A percentile compares a stretch with the other conserved stretches of the same genome.
Evolutionary conservation across 768 basidiomycete species (phyloP).

Genomic region (Amanita polypyramis): DNA sequence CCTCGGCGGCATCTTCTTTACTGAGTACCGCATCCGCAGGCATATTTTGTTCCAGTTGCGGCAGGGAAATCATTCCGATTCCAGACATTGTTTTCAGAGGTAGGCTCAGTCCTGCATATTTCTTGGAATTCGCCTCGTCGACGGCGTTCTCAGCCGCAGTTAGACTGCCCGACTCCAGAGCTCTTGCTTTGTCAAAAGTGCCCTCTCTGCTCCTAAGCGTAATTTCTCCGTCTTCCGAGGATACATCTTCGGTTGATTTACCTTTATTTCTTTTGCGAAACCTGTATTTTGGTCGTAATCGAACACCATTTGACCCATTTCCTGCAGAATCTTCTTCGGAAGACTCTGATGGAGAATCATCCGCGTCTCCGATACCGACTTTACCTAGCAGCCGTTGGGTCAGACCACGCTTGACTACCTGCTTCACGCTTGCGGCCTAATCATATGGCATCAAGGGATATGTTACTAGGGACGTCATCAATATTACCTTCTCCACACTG

Average conservation of each 20-base stretch:
- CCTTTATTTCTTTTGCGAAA: slow-evolving; percentile 1
- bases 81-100: slow-evolving; percentile 26
- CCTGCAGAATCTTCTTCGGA: slow-evolving; percentile 25
- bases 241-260: slow-evolving; percentile 9
- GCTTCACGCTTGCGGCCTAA: slow-evolving; percentile 71
- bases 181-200: background rate
- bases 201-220: slow-evolving; percentile 16
- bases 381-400: slow-evolving; percentile 68
- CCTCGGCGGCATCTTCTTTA: slow-evolving; percentile 67
- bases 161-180: slow-evolving; percentile 1
- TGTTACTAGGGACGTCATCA: background rate
- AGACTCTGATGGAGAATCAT: slow-evolving; percentile 29
- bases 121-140: slow-evolving; percentile 6
- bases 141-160: background rate
- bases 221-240: slow-evolving; percentile 16
- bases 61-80: slow-evolving; percentile 30
- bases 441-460: background rate
- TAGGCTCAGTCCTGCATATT: slow-evolving; percentile 14
- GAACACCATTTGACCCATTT: slow-evolving; percentile 11
- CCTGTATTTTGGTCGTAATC: slow-evolving; percentile 7
- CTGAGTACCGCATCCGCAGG: slow-evolving; percentile 81
- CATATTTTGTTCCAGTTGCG: slow-evolving; percentile 68
- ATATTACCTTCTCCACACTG: slow-evolving; percentile 45
- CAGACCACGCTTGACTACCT: slow-evolving; percentile 70
- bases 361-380: slow-evolving; percentile 58